phyloP scores from a whole-genome alignment of 2,329 filamentous ascomycete species.

The Colletotrichum echinochloae region DNA sequence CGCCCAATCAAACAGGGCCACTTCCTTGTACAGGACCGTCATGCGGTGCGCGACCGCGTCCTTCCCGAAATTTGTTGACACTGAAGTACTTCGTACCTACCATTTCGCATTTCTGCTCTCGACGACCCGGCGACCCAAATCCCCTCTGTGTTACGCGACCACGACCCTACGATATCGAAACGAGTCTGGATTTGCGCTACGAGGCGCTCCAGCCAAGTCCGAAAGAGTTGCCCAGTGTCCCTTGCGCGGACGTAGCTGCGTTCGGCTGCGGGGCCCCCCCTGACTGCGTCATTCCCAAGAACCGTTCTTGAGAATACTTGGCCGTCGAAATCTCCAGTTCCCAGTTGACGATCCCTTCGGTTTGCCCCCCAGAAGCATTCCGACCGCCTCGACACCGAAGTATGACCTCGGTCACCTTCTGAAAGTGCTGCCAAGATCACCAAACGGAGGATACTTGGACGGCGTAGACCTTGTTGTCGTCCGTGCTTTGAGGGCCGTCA shows the following conservation, averaged over 20 bases:
- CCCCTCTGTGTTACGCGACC: slow-evolving; percentile 38
- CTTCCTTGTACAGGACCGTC: slow-evolving; percentile 38
- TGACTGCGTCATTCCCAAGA: slow-evolving; percentile 37
- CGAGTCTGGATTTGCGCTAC: slow-evolving; percentile 18
- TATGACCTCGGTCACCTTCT: slow-evolving; percentile 17
- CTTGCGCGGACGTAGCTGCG: slow-evolving; percentile 4
- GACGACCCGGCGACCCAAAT: slow-evolving; percentile 23
- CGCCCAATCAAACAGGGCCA: slow-evolving; percentile 36
- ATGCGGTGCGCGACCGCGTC: slow-evolving; percentile 41
- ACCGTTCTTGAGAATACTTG: slow-evolving; percentile 16
- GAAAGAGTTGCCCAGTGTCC: background rate
- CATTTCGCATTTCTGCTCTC: slow-evolving; percentile 36
- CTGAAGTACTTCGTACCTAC: slow-evolving; percentile 31
- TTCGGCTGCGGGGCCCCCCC: slow-evolving; percentile 33
- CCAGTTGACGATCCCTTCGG: slow-evolving; percentile 25
- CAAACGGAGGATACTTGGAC: background rate
- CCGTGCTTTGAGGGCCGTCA: background rate
- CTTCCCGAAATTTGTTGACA: slow-evolving; percentile 41
- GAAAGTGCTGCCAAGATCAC: slow-evolving; percentile 13
- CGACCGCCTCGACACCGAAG: slow-evolving; percentile 6
- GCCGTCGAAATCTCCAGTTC: slow-evolving; percentile 29
- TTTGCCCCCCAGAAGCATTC: slow-evolving; percentile 20
- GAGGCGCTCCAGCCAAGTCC: slow-evolving; percentile 11
- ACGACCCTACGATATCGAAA: slow-evolving; percentile 34
- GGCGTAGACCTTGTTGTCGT: slow-evolving; percentile 11